These are phyloP conservation scores for Coemansia sp. DNA, from an alignment of 192 early-diverging fungal species.

Conservation along the genomic window DNA sequence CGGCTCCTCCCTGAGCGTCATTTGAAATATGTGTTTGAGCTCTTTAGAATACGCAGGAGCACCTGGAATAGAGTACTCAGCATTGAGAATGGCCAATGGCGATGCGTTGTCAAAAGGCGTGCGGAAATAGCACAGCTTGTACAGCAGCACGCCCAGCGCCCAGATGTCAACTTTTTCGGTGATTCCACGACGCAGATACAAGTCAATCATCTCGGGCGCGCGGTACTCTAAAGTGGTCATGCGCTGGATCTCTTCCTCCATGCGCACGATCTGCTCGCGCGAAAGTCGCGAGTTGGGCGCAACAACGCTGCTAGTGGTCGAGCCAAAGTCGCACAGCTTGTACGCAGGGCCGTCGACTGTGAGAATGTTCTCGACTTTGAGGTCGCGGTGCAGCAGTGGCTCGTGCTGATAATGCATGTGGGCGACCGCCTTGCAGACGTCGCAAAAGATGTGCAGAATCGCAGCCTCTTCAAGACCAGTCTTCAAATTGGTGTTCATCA, in stretches of 20 bases:
- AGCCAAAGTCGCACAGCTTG: conserved; percentile 98
- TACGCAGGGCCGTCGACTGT: conserved; percentile 61
- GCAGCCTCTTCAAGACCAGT: conserved; percentile 76
- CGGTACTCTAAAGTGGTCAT: conserved; percentile 94
- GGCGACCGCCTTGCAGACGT: conserved; percentile 84
- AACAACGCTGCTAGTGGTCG: conserved; percentile 57
- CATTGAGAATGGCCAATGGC: conserved; percentile 85
- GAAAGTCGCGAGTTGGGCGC: conserved; percentile 38
- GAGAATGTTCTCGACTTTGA: conserved; percentile 84
- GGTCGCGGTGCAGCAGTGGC: conserved; percentile 83
- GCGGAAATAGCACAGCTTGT: conserved; percentile 93
- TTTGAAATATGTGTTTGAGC: conserved; percentile 61
- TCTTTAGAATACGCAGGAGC: conserved; percentile 66
- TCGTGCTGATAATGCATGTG: conserved; percentile 84
- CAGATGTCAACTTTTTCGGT: conserved; percentile 80
- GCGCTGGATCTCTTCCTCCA: conserved; percentile 90
- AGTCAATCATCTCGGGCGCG: conserved; percentile 92
- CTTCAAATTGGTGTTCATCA: conserved; percentile 80
- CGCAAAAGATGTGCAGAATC: conserved; percentile 84
- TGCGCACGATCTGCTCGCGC: conserved; percentile 64
- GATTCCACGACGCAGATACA: conserved; percentile 79
- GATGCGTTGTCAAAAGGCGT: conserved; percentile 94
- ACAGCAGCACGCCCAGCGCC: conserved; percentile 92
- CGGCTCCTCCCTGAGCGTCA: conserved; percentile 77
- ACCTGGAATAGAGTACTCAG: conserved; percentile 74